phyloP scores from a whole-genome alignment of 2,329 filamentous ascomycete species.

The Microcera coccophila region DNA sequence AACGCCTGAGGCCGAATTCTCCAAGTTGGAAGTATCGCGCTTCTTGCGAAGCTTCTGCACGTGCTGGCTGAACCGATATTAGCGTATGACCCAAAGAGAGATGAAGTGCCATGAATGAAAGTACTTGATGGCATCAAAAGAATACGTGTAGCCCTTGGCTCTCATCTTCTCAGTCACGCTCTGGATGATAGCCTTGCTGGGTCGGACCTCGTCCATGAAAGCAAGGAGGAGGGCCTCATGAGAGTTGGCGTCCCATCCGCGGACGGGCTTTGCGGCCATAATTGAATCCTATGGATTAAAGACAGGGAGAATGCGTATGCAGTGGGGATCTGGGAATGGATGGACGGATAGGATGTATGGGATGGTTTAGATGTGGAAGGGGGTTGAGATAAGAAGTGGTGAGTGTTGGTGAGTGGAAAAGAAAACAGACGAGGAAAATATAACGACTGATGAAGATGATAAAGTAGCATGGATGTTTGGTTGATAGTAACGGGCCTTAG shows the following conservation, averaged over 20 bases:
- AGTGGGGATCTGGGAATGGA: not conserved
- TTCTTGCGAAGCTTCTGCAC: conserved; percentile 42
- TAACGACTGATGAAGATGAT: too few species aligned
- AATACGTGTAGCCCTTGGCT: conserved; percentile 37
- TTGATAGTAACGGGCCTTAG: too few species aligned
- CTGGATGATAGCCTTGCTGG: conserved; percentile 32
- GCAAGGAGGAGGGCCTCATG: conserved; percentile 39
- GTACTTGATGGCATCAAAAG: conserved; percentile 40
- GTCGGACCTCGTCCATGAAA: conserved; percentile 35
- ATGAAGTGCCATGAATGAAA: conserved; percentile 3
- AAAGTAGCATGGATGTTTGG: too few species aligned
- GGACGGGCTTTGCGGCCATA: conserved; percentile 4
- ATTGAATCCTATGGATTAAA: too few species aligned
- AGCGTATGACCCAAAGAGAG: not conserved
- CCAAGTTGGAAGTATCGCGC: conserved; percentile 27
- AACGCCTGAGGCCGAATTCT: conserved; percentile 14
- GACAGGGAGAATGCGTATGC: too few species aligned
- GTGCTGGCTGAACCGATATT: conserved; percentile 37
- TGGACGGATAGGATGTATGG: not conserved
- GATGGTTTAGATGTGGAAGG: not conserved
- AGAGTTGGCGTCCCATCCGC: conserved; percentile 35
- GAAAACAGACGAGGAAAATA: too few species aligned
- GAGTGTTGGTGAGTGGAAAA: conserved; percentile 1
- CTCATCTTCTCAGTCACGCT: conserved; percentile 31
- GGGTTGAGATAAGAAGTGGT: not conserved